Evolutionary conservation across 148 eudicot genomes (phyloP), one percentile per base, ranked within the genome.

Genomic region (Hydrangea macrophylla): DNA sequence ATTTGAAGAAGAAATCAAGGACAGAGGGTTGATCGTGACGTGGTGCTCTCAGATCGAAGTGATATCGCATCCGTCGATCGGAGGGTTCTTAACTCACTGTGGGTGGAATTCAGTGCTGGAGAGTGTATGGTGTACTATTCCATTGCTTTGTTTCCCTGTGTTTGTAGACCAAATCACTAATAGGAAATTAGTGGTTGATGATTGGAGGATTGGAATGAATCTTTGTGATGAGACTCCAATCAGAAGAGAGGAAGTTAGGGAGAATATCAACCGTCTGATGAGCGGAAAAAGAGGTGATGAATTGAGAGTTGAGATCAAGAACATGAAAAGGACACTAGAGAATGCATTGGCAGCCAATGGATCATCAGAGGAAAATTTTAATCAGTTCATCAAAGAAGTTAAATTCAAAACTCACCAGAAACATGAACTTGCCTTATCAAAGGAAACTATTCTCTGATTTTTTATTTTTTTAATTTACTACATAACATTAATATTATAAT

Each of bases 61-160:
- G 53, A 48, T 48, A 5, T 48, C 53, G 23, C 53, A 48, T 48
- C 5, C 53, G 22, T 48, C 53, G 6, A 48, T 48, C 22, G 53
- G 53, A 48, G 53, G 53, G 6, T 48, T 48, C 53, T 48, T 48
- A 48, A 48, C 53, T 48, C 53, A 48, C n/a, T 48, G 53, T 48
- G 53, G 53, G 0, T 48, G 53, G 53, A 48, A 48, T 18, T 48
- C 53, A n/a, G 7, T 48, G n/a, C 23, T 48, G 0, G 53, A 32
- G n/a, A 17, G 62, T 17, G 8, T 27, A 27, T 30, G 62, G 35
- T 17, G 36, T 6, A 48, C 53, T 48, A 22, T 48, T 17, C 53
- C 62, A 18, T 28, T 58, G n/a, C 25, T 58, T 13, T 58, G 62
- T 58, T 58, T 58, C 7, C 62, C 62, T 13, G 5, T 58, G 30